phyloP scores from a whole-genome alignment of 768 basidiomycete genomes.

The Amanita exitialis region DNA sequence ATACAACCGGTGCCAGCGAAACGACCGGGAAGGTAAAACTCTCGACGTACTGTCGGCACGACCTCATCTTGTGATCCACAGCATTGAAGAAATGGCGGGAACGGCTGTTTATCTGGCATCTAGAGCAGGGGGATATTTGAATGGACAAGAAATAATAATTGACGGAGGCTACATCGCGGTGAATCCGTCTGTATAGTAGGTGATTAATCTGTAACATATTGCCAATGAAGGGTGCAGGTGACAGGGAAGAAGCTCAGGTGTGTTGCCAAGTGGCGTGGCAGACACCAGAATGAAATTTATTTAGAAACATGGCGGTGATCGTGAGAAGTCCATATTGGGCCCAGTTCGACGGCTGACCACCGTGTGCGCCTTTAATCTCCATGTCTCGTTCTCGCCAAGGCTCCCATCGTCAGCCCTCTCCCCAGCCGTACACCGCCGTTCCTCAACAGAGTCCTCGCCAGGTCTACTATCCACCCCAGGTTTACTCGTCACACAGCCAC shows the following conservation, averaged over 20 bases:
- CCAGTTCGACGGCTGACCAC: conserved; percentile 4
- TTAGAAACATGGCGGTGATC: conserved; percentile 1
- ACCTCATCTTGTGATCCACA: conserved; percentile 14
- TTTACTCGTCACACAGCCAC: conserved; percentile 14
- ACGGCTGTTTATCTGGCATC: conserved; percentile 71
- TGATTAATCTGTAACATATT: not conserved
- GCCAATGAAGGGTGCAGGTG: not conserved
- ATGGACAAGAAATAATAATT: conserved; percentile 69
- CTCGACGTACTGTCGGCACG: not conserved
- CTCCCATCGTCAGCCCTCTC: conserved; percentile 28
- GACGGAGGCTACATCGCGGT: conserved; percentile 71
- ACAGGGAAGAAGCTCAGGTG: too few relatives aligned
- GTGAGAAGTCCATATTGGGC: conserved; percentile 3
- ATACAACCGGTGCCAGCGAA: conserved; percentile 51
- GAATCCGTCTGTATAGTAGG: conserved; percentile 42
- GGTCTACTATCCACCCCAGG: conserved; percentile 19
- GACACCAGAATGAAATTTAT: not conserved
- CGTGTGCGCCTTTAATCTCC: conserved; percentile 13
- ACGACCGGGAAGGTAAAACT: conserved; percentile 53
- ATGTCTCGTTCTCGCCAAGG: conserved; percentile 31
- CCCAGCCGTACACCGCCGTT: conserved; percentile 55
- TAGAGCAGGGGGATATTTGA: conserved; percentile 61
- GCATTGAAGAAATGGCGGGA: conserved; percentile 67
- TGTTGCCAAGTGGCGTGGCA: not conserved
- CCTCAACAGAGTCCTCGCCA: conserved; percentile 41